Base-by-base conservation (phyloP, 139 green algal species). In the Tetradesmus lagerheimii region DNA sequence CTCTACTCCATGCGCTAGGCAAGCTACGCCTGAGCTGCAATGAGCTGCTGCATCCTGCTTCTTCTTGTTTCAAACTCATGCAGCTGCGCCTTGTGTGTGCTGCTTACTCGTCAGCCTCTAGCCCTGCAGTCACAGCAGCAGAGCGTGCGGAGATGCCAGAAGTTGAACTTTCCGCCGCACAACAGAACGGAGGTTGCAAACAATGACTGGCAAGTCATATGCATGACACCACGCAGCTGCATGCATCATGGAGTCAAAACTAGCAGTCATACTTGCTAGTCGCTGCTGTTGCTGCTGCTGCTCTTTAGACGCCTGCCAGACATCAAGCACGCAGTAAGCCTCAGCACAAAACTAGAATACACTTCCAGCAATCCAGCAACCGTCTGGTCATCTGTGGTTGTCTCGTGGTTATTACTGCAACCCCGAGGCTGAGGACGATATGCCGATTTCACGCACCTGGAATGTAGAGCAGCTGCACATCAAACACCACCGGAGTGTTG, bases 391-490 rank as follows among this genome's bases (percentile, higher is more conserved):
- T n/a, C n/a, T n/a, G n/a, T n/a, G n/a, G n/a, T n/a, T n/a, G n/a
- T n/a, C n/a, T n/a, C n/a, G n/a, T n/a, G n/a, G n/a, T n/a, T n/a
- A n/a, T n/a, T n/a, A n/a, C n/a, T n/a, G n/a, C n/a, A n/a, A n/a
- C n/a, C n/a, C n/a, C n/a, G n/a, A n/a, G n/a, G n/a, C n/a, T n/a
- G n/a, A n/a, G n/a, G n/a, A n/a, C n/a, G n/a, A n/a, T n/a, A n/a
- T n/a, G n/a, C n/a, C n/a, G n/a, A n/a, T n/a, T n/a, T 5, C 62
- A n/a, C 80, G 29, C 80, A 37, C 97, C 97, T 18, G 97, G 97
- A 87, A 99, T 96, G 84, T 97, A 98, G 1, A 98, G 92, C 81
- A 99, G 91, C 92, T 97, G 89, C 12, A 99, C 98, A 81, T 99
- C 98, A 94, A 99, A 99, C 23, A 99, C 88, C 29, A 98, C 96